Evolutionary conservation across 345 rosid species (phyloP).

Genomic region (Eucalyptus cloeziana): DNA sequence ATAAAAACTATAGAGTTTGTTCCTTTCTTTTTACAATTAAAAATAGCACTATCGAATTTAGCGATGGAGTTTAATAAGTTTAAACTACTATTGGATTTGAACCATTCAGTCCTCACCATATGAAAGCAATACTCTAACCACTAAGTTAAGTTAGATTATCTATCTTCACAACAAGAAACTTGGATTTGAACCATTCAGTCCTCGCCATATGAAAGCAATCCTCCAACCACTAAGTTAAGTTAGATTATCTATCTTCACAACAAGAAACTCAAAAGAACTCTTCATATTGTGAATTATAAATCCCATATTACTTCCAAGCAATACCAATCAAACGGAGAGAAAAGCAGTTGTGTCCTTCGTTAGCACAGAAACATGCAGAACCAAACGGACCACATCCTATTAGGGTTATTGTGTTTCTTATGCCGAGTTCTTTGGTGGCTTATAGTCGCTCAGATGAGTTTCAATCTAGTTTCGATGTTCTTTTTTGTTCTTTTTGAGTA

Average conservation of each 20-base stretch:
- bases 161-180: neutral
- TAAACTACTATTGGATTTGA: neutral
- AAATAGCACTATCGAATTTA: neutral
- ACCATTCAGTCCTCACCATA: neutral
- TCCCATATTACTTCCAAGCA: neutral
- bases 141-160: neutral
- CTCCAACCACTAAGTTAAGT: neutral
- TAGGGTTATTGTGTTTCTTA: too few species aligned
- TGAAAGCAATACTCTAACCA: neutral
- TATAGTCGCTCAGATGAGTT: neutral
- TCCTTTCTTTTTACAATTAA: neutral
- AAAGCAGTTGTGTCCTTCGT: too few species aligned
- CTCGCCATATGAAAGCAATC: neutral
- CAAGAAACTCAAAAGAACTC: neutral
- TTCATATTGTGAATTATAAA: neutral
- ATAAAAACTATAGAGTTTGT: neutral
- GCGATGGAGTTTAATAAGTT: neutral
- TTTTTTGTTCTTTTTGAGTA: neutral
- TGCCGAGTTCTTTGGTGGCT: too few species aligned
- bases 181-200: neutral
- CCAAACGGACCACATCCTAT: too few species aligned
- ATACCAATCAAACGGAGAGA: too few species aligned
- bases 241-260: neutral
- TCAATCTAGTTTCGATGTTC: neutral
- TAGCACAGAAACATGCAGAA: too few species aligned